Percentiles rank a stretch among this genome's conserved stretches.
Evolutionary conservation across 139 green algal species (phyloP).

Genomic region (Chlamydomonas incerta): DNA sequence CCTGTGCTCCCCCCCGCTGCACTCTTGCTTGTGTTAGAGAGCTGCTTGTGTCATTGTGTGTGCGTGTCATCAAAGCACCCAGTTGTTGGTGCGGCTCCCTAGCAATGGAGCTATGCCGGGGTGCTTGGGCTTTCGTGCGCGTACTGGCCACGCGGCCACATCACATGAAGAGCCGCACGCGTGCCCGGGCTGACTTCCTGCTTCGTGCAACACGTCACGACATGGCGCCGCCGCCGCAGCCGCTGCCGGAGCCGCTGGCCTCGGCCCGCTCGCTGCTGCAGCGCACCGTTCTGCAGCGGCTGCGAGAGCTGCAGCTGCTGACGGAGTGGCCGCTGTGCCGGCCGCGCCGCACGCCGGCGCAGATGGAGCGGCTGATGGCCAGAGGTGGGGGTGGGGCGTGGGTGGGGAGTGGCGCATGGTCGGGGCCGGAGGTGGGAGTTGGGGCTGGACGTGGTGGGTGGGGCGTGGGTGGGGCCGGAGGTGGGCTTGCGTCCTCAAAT

Average conservation of each 20-base stretch:
- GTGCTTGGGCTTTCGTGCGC: too few species aligned
- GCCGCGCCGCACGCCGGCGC: constrained; percentile 9
- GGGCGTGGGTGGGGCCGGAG: too few species aligned
- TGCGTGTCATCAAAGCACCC: too few species aligned
- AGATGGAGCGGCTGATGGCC: constrained; percentile 40
- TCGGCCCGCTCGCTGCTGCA: background rate
- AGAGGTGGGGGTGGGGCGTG: constrained; percentile 26
- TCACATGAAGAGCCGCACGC: too few species aligned
- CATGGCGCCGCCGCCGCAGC: background rate
- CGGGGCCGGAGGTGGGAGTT: too few species aligned
- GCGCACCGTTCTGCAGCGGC: constrained; percentile 3
- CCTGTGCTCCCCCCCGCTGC: too few species aligned
- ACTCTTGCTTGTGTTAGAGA: background rate
- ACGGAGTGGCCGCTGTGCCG: constrained; percentile 36
- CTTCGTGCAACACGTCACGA: background rate
- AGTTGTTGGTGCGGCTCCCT: too few species aligned
- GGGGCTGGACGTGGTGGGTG: too few species aligned
- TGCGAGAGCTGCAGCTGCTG: constrained; percentile 50
- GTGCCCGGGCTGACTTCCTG: background rate
- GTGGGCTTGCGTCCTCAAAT: too few species aligned
- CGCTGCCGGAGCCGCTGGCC: background rate
- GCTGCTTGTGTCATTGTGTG: background rate
- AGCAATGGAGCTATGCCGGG: too few species aligned
- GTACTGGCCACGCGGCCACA: too few species aligned
- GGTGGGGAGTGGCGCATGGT: background rate